Evolutionary conservation across 2,329 filamentous ascomycete genomes (phyloP).

Genomic region (Raffaelea ambrosiae): DNA sequence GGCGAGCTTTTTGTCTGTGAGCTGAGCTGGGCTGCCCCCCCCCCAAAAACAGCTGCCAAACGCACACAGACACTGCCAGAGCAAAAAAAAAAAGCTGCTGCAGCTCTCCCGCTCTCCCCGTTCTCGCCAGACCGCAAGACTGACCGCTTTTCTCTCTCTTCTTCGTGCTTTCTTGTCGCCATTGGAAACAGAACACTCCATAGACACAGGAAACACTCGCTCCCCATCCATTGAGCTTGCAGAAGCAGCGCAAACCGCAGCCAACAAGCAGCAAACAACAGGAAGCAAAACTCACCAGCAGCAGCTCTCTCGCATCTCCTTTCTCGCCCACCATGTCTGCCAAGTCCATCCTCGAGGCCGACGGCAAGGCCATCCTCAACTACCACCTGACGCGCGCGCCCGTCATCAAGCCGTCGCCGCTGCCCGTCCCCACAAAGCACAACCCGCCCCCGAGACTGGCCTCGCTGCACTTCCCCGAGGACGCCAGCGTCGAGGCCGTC

Average conservation of each 20-base stretch:
- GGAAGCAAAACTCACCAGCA: background rate
- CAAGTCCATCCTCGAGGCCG: constrained; percentile 97
- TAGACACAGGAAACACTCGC: background rate
- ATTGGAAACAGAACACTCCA: background rate
- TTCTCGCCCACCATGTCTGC: constrained; percentile 61
- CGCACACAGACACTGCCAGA: background rate
- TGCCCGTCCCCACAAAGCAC: constrained; percentile 75
- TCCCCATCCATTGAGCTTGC: no score
- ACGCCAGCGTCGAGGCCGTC: constrained; percentile 71
- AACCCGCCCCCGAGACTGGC: constrained; percentile 88
- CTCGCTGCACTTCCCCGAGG: constrained; percentile 86
- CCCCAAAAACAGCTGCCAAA: no score
- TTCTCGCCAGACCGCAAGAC: background rate
- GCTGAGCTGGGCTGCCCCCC: no score
- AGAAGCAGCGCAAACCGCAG: no score
- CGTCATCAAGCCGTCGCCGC: constrained; percentile 95
- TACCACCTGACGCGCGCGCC: constrained; percentile 98
- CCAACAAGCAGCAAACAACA: constrained; percentile 1
- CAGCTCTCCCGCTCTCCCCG: no score
- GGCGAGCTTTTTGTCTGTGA: background rate
- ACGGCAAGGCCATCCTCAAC: constrained; percentile 99
- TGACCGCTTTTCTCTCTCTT: background rate
- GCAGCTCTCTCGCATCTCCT: background rate
- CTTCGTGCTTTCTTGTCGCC: background rate
- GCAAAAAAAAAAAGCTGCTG: no score